A percentile compares a stretch with the other conserved stretches of the same genome.
Conservation (phyloP, 495 filamentous ascomycete genomes). For the Neurospora sp. region DNA sequence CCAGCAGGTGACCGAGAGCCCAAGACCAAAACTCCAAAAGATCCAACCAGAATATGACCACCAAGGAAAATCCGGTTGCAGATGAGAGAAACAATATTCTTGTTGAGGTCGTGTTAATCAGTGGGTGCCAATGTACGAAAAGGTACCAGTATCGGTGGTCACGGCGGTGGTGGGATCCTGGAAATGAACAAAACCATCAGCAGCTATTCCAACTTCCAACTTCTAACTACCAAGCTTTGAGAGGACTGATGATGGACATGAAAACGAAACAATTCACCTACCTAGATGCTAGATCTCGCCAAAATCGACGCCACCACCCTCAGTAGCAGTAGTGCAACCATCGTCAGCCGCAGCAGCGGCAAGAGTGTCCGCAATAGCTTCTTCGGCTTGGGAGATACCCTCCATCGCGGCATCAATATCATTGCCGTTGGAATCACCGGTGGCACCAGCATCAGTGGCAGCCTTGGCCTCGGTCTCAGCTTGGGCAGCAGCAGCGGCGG, state of each 20-base stretch:
- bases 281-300: neutral
- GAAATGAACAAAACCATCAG: neutral
- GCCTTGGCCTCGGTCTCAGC: neutral
- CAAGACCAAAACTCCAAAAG: neutral
- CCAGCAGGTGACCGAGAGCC: neutral
- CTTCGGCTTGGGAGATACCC: neutral
- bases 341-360: neutral
- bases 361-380: neutral
- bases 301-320: neutral
- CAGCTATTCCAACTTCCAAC: neutral
- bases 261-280: neutral
- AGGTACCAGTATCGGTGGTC: neutral
- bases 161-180: neutral
- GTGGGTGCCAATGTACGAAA: neutral
- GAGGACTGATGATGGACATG: neutral
- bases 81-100: neutral
- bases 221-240: neutral
- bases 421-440: neutral
- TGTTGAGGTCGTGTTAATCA: neutral
- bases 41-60: neutral
- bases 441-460: neutral
- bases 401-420: neutral
- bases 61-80: neutral
- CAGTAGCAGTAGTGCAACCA: neutral
- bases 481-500: neutral